Evolutionary conservation across 1,284 basidiomycete genomes (phyloP), one percentile per base, ranked within the genome.

Genomic region (Marasmius tenuissimus): DNA sequence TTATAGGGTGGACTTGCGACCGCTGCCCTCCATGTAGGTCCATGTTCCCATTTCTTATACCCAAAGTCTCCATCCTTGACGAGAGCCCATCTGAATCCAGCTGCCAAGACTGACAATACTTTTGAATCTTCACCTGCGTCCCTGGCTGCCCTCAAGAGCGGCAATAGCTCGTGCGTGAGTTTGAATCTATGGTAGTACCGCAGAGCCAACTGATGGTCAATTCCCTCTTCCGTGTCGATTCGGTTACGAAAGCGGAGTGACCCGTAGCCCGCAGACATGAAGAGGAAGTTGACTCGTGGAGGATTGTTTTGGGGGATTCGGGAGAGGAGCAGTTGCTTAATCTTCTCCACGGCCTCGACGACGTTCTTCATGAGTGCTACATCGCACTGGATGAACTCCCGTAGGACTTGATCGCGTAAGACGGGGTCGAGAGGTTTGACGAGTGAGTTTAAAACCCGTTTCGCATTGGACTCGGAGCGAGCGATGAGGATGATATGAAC

Each of bases 331-430:
- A 54, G 27, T 10, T 18, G 9, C 8, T 38, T 18, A 14, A 66
- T 61, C 40, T 65, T 53, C 16, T 40, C 38, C 8, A 65, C 59
- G 6, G 66, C 63, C 18, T 57, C 63, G 33, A 63, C 59, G 37
- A 70, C 65, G 50, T 72, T 69, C 20, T 63, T 66, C 65, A 72
- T 70, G 14, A 69, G 59, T 12, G 65, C 64, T 14, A 65, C 67
- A 52, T 74, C 72, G 64, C 72, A 71, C 54, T 66, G 54, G 33
- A 70, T 58, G 40, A 69, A 73, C 42, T 69, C 67, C 12, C 39
- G 61, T 9, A 45, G 48, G 16, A 58, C 60, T 42, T 55, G 38
- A 8, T 45, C 14, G 27, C 37, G 27, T 27, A 47, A 8, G 10
- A 18, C 18, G 14, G 9, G 1, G 33, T 57, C 55, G n/a, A 35